Percentiles rank a stretch among this genome's conserved stretches.
phyloP scores from a whole-genome alignment of 1,139 yeast species.

The Blastobotrys illinoisensis region DNA sequence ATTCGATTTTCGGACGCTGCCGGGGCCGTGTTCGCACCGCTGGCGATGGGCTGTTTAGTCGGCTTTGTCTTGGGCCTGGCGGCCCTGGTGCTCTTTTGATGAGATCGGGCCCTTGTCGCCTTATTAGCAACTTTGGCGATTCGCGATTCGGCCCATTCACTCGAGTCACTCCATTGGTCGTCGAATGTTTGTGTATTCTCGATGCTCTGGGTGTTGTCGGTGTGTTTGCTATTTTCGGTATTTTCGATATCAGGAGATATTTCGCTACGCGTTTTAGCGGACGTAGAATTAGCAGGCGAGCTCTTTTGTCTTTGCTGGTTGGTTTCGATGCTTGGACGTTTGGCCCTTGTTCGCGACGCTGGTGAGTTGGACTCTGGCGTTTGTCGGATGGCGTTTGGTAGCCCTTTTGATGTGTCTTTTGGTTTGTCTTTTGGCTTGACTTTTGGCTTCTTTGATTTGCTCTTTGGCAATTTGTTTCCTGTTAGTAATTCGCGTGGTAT shows the following conservation, averaged over 20 bases:
- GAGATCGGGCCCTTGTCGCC: not conserved
- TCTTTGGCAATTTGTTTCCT: not conserved
- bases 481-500: not conserved
- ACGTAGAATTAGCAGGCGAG: not conserved
- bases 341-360: not conserved
- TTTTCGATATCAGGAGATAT: not conserved
- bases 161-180: not conserved
- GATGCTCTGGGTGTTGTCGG: not conserved
- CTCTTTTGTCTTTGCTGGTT: not conserved
- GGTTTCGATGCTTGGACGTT: not conserved
- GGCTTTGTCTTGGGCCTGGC: not conserved
- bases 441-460: not conserved
- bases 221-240: too few relatives aligned
- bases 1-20: constrained; percentile 15
- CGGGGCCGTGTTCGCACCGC: constrained; percentile 18
- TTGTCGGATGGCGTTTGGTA: not conserved
- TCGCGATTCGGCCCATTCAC: not conserved
- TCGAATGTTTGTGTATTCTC: not conserved
- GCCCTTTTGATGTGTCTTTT: not conserved
- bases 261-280: not conserved
- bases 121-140: not conserved
- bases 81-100: not conserved
- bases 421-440: not conserved
- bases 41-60: constrained; percentile 9
- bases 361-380: not conserved